Base-by-base conservation (phyloP, 768 basidiomycete genomes). In the Leccinum fibrillosum region DNA sequence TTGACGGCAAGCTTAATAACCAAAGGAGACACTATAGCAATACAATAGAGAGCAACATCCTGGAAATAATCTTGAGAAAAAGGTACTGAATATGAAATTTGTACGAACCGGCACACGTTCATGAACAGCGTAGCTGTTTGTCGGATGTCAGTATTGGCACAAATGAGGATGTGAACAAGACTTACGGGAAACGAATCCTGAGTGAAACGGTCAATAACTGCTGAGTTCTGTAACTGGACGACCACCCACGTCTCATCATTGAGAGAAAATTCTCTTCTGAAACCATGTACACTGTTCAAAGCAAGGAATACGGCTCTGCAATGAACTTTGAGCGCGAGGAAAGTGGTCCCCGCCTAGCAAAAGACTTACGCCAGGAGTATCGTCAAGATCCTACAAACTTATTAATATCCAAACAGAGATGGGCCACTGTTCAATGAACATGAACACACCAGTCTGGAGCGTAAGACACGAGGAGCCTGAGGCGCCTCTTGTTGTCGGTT, bases 261-360 rank as follows among this genome's bases (percentile, higher is more conserved):
- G 23, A 94, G 74, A 1, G 90, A 92, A 72, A 96, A 96, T 42
- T 82, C 78, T 58, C 94, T 76, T 69, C 85, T 79, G 74, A 86
- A 94, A 7, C 90, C 90, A 53, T 84, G 75, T 10, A 92, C 74
- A n/a, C 74, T 70, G 65, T 90, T 78, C 17, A 92, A 72, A 11
- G 81, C 78, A 67, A 84, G 84, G 72, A 90, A 89, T 2, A 80
- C 53, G 2, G 72, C 82, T 26, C 91, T 90, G 67, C 4, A 8
- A 17, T 39, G 21, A 28, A 39, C 49, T 12, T 19, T 44, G 28
- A 52, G 10, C 10, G 37, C 32, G 17, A 64, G 35, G 17, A 65
- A 25, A 12, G 15, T 1, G 7, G 7, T 5, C 44, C 25, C 37
- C 4, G 23, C 17, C n/a, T 48, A 34, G 50, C 19, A 35, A 42